Percentiles rank a stretch among this genome's conserved stretches.
These are phyloP conservation scores for Penicillium turbatum DNA, from an alignment of 495 filamentous ascomycete species.

Conservation along the genomic window DNA sequence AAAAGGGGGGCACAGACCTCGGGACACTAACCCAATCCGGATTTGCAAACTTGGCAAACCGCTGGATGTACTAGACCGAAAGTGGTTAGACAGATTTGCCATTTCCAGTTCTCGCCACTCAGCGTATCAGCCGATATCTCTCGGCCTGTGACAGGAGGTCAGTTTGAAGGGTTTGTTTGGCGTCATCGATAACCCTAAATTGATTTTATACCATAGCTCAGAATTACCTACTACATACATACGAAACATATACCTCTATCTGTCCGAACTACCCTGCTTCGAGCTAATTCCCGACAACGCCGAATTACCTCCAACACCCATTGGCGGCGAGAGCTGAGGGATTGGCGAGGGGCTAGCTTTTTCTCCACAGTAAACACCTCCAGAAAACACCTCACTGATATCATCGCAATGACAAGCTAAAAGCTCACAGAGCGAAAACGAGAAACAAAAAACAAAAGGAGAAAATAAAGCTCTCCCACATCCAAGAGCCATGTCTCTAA, in stretches of 20 bases:
- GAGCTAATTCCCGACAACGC: background rate
- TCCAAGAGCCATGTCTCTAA: conserved; percentile 18
- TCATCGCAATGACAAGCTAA: background rate
- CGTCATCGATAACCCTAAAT: background rate
- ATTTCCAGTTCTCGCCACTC: background rate
- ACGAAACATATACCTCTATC: background rate
- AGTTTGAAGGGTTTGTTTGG: background rate
- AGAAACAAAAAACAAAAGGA: background rate
- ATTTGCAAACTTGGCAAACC: conserved; percentile 11
- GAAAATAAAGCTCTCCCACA: background rate
- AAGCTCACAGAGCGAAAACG: background rate
- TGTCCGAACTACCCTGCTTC: background rate
- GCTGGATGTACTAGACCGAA: background rate
- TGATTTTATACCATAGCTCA: no score
- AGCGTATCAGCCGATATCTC: background rate
- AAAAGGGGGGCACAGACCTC: conserved; percentile 3
- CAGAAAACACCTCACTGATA: conserved; percentile 5
- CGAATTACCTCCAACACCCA: conserved; percentile 3
- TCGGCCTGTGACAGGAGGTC: background rate
- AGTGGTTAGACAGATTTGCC: background rate
- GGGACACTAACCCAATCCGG: conserved; percentile 9
- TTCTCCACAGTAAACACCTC: conserved; percentile 6
- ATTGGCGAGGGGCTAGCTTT: conserved; percentile 4
- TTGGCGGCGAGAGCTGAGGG: background rate
- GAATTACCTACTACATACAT: no score